Conservation (phyloP, 2,329 filamentous ascomycete genomes). For the Fusarium xyrophilum region DNA sequence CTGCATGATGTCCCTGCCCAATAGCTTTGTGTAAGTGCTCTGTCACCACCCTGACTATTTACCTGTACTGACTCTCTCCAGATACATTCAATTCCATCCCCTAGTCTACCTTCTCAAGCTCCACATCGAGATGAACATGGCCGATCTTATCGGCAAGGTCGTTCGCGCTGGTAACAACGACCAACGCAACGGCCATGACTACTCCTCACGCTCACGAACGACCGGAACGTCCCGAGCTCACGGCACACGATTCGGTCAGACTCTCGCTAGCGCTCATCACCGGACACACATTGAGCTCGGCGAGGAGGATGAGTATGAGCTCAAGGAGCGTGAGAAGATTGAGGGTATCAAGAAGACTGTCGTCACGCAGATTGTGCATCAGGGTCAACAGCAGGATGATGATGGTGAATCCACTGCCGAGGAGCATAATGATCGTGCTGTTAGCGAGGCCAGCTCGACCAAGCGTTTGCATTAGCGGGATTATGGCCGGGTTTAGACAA, state of each 20-base stretch:
- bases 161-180: slow-evolving; percentile 36
- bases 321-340: slow-evolving; percentile 35
- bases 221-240: slow-evolving; percentile 16
- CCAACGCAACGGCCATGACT: slow-evolving; percentile 20
- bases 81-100: slow-evolving; percentile 42
- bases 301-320: slow-evolving; percentile 39
- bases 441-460: slow-evolving; percentile 39
- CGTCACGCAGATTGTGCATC: slow-evolving; percentile 32
- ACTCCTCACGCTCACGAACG: slow-evolving; percentile 33
- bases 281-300: slow-evolving; percentile 41
- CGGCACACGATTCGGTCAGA: slow-evolving; percentile 25
- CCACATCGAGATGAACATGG: slow-evolving; percentile 44
- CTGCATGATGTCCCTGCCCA: slow-evolving; percentile 41
- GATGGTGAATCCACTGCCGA: slow-evolving; percentile 21
- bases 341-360: slow-evolving; percentile 39
- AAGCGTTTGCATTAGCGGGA: slow-evolving; percentile 30
- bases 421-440: slow-evolving; percentile 35
- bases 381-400: slow-evolving; percentile 5
- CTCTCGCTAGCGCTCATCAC: slow-evolving; percentile 31
- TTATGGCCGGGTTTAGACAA: slow-evolving; percentile 9
- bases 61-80: not conserved
- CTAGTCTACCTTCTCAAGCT: slow-evolving; percentile 42
- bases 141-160: slow-evolving; percentile 41
- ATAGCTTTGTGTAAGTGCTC: slow-evolving; percentile 42
- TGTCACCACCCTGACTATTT: too few species aligned